A percentile compares a stretch with the other conserved stretches of the same genome.
phyloP scores from a whole-genome alignment of 2,329 filamentous ascomycete genomes.

The Scedosporium aurantiacum region DNA sequence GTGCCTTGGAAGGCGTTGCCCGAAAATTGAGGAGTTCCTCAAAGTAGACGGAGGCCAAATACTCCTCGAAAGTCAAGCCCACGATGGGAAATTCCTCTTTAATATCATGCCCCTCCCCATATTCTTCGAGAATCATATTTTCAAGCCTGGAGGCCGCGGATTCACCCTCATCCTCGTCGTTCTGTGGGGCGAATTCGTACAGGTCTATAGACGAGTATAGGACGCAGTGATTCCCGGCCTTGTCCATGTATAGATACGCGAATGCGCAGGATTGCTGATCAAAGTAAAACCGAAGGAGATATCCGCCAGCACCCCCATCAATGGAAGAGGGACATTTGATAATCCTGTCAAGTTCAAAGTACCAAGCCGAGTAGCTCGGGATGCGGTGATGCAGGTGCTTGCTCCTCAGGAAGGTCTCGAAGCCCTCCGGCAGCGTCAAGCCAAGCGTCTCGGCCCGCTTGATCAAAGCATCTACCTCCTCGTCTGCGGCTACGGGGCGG shows the following conservation, averaged over 20 bases:
- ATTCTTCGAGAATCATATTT: background rate
- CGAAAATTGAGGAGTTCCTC: slow-evolving; percentile 5
- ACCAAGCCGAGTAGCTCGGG: slow-evolving; percentile 1
- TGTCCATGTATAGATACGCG: slow-evolving; percentile 5
- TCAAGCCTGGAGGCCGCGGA: background rate
- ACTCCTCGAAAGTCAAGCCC: slow-evolving; percentile 7
- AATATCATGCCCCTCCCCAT: background rate
- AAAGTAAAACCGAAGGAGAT: slow-evolving; percentile 3
- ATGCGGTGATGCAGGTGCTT: background rate
- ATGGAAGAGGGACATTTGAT: background rate
- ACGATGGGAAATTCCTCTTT: background rate
- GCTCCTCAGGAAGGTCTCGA: slow-evolving; percentile 5
- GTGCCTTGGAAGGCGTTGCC: background rate
- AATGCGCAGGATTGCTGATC: slow-evolving; percentile 5
- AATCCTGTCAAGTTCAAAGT: background rate
- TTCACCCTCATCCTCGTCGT: background rate
- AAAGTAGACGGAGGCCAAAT: slow-evolving; percentile 2
- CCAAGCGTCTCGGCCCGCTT: background rate
- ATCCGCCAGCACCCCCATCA: slow-evolving; percentile 1
- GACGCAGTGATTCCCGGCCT: slow-evolving; percentile 1
- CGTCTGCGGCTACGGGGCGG: background rate
- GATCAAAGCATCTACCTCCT: background rate
- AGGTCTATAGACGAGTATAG: background rate
- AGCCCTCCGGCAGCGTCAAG: slow-evolving; percentile 1
- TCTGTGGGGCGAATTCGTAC: background rate